phyloP scores from a whole-genome alignment of 441 rosid species.

The Macaranga tanarius region DNA sequence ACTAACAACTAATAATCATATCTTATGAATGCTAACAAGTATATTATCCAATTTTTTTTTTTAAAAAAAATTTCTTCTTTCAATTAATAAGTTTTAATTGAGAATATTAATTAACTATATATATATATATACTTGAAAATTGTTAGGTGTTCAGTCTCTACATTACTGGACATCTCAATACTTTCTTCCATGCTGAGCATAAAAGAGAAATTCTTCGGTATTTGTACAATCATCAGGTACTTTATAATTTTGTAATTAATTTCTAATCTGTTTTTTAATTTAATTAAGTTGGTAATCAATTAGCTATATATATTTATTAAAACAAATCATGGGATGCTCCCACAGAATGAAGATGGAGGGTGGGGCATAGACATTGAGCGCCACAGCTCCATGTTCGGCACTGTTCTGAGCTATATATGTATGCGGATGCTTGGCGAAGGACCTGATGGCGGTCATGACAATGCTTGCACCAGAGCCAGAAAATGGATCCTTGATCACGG shows the following conservation, averaged over 20 bases:
- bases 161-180: conserved; percentile 67
- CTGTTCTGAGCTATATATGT: conserved; percentile 47
- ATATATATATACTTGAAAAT: too few relatives aligned
- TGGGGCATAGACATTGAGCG: conserved; percentile 68
- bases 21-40: too few relatives aligned
- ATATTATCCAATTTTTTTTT: too few relatives aligned
- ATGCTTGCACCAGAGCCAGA: conserved; percentile 26
- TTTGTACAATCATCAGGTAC: conserved; percentile 68
- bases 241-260: not conserved
- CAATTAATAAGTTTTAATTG: too few relatives aligned
- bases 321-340: not conserved
- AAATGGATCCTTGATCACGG: conserved; percentile 51
- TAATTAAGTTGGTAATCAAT: too few relatives aligned
- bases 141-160: conserved; percentile 57
- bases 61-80: not conserved
- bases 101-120: too few relatives aligned
- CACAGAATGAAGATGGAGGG: conserved; percentile 54
- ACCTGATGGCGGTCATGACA: conserved; percentile 18
- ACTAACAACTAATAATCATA: too few relatives aligned
- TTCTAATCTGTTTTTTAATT: too few relatives aligned
- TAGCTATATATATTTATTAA: not conserved
- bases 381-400: conserved; percentile 58
- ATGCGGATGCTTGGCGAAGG: conserved; percentile 37
- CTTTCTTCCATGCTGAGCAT: conserved; percentile 51
- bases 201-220: conserved; percentile 69